These are phyloP conservation scores for Sporobolomyces phaffii DNA, from an alignment of 768 basidiomycete species.

Conservation along the genomic window DNA sequence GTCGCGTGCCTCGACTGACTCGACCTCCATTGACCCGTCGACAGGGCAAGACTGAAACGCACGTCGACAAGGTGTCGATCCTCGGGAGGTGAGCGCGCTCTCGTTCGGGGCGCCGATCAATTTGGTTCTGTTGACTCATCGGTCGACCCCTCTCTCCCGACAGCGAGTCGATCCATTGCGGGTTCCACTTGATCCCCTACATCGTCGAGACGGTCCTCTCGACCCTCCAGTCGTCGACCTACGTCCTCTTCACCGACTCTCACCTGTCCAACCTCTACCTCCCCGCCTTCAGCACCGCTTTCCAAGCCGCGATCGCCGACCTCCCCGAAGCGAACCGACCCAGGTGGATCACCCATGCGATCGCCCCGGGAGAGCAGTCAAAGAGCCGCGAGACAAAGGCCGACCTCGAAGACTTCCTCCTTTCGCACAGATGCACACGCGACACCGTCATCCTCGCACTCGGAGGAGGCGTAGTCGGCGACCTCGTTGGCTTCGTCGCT, in stretches of 20 bases:
- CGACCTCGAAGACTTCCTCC: conserved; percentile 83
- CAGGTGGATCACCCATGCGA: conserved; percentile 68
- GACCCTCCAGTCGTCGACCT: conserved; percentile 47
- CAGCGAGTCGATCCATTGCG: conserved; percentile 82
- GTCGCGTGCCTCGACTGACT: not conserved
- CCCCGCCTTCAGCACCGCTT: conserved; percentile 60
- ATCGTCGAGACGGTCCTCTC: conserved; percentile 50
- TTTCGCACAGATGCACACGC: conserved; percentile 79
- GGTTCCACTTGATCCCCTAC: conserved; percentile 85
- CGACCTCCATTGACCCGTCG: not conserved
- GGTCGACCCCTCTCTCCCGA: conserved; percentile 51
- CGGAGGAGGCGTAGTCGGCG: conserved; percentile 95
- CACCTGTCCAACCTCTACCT: conserved; percentile 80
- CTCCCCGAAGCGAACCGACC: conserved; percentile 48
- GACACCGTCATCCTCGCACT: conserved; percentile 89
- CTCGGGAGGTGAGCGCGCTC: conserved; percentile 19
- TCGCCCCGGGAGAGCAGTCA: conserved; percentile 85
- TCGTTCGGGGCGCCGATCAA: not conserved
- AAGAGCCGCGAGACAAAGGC: conserved; percentile 90
- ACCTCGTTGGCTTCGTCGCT: conserved; percentile 91
- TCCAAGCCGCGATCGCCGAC: conserved; percentile 49
- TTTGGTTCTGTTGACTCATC: not conserved
- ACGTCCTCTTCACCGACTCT: conserved; percentile 87
- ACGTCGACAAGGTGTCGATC: conserved; percentile 34
- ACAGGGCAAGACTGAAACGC: conserved; percentile 27